Evolutionary conservation across 192 early-diverging fungal genomes (phyloP).

Genomic region (Hyaloraphidium curvatum): DNA sequence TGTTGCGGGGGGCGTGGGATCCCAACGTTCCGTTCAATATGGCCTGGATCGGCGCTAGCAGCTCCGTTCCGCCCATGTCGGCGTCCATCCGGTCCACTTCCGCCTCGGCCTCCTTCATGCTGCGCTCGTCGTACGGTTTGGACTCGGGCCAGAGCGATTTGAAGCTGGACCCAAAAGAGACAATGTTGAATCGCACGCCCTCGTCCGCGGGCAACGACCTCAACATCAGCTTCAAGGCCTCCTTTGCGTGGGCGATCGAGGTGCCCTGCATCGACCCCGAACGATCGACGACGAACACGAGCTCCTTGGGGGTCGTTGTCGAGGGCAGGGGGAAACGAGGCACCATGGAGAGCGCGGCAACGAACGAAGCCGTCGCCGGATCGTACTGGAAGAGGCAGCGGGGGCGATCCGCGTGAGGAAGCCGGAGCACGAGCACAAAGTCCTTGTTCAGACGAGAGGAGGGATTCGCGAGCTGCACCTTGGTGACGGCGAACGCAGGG

Average conservation of each 20-base stretch:
- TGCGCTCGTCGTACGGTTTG: conserved; percentile 13
- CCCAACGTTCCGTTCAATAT: background rate
- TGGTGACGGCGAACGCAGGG: background rate
- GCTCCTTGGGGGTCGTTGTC: conserved; percentile 8
- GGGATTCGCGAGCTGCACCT: background rate
- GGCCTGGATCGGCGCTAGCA: conserved; percentile 13
- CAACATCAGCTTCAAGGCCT: conserved; percentile 23
- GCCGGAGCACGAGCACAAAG: conserved; percentile 18
- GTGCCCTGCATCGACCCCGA: conserved; percentile 31
- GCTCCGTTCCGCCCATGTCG: conserved; percentile 27
- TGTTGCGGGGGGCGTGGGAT: no score
- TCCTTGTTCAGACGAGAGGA: conserved; percentile 20
- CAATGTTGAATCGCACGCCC: conserved; percentile 19
- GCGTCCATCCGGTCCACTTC: conserved; percentile 16
- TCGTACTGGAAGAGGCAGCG: conserved; percentile 17
- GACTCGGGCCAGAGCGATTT: conserved; percentile 18
- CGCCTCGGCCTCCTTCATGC: conserved; percentile 13
- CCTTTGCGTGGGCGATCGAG: conserved; percentile 14
- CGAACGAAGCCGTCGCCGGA: conserved; percentile 4
- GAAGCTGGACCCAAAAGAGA: conserved; percentile 20
- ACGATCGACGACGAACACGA: conserved; percentile 22
- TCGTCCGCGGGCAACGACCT: conserved; percentile 23
- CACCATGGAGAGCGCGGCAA: conserved; percentile 13
- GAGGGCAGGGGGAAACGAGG: conserved; percentile 22
- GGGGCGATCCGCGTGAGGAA: conserved; percentile 14